Percentiles rank a stretch among this genome's conserved stretches.
Conservation (phyloP, 2,329 filamentous ascomycete species). For the Botrytis fabae region DNA sequence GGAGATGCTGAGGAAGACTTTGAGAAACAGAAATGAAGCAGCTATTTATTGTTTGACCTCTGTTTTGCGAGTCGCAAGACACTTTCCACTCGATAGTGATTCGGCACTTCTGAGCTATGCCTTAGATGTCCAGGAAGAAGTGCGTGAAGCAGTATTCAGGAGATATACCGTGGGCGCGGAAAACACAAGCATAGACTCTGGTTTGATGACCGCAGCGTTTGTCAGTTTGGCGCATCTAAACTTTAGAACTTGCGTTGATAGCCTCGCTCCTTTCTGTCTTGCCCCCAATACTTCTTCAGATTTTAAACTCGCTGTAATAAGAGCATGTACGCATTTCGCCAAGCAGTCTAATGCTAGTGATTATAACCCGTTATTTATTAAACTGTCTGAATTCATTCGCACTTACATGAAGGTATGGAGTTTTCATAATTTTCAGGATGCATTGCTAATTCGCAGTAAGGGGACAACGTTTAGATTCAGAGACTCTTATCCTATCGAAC, state of each 20-base stretch:
- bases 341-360: constrained; percentile 50
- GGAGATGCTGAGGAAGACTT: constrained; percentile 61
- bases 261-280: constrained; percentile 58
- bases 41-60: constrained; percentile 66
- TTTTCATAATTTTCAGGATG: background rate
- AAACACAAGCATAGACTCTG: constrained; percentile 57
- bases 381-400: constrained; percentile 57
- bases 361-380: constrained; percentile 57
- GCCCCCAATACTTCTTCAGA: constrained; percentile 55
- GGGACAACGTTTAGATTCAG: constrained; percentile 29
- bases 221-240: constrained; percentile 64
- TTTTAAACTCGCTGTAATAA: constrained; percentile 64
- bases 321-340: constrained; percentile 63
- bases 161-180: constrained; percentile 51
- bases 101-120: constrained; percentile 61
- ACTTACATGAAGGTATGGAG: constrained; percentile 54
- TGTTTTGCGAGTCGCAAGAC: constrained; percentile 61
- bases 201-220: constrained; percentile 66
- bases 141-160: constrained; percentile 64
- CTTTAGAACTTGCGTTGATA: constrained; percentile 58
- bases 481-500: constrained; percentile 43
- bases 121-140: constrained; percentile 68
- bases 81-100: constrained; percentile 64
- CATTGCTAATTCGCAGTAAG: constrained; percentile 31
- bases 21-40: constrained; percentile 65